A percentile compares a stretch with the other conserved stretches of the same genome.
These are phyloP conservation scores for Bisporella sp. DNA, from an alignment of 2,329 filamentous ascomycete species.

Conservation along the genomic window DNA sequence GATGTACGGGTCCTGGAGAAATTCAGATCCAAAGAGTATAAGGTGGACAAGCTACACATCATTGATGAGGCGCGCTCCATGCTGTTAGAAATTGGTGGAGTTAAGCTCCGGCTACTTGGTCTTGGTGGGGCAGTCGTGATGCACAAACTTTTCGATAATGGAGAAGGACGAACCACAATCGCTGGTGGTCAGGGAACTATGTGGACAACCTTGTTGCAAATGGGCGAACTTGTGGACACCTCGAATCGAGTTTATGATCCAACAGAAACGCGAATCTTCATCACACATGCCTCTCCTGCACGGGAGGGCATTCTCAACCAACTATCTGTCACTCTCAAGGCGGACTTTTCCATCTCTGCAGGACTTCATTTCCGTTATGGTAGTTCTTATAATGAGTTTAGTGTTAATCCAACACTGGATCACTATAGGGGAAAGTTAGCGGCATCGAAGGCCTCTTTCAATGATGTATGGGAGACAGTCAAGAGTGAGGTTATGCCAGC, in stretches of 20 bases:
- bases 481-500: conserved; percentile 93
- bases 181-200: conserved; percentile 97
- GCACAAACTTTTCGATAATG: conserved; percentile 99
- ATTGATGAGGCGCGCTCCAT: conserved; percentile 97
- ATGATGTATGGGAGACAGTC: conserved; percentile 98
- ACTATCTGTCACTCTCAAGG: conserved; percentile 93
- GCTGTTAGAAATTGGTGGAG: conserved; percentile 87
- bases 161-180: conserved; percentile 95
- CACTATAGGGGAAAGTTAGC: conserved; percentile 98
- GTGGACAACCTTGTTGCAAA: conserved; percentile 98
- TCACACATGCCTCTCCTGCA: conserved; percentile 94
- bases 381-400: conserved; percentile 99
- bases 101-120: conserved; percentile 90
- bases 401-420: conserved; percentile 94
- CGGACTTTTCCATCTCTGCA: conserved; percentile 95
- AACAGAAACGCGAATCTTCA: conserved; percentile 91
- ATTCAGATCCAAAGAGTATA: conserved; percentile 96
- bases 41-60: conserved; percentile 94
- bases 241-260: conserved; percentile 98
- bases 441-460: conserved; percentile 96
- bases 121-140: conserved; percentile 96
- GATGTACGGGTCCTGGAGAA: conserved; percentile 97
- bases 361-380: conserved; percentile 98
- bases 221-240: conserved; percentile 96
- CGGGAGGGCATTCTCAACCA: conserved; percentile 96